phyloP scores from a whole-genome alignment of 192 early-diverging fungal species.

The Linnemannia elongata region DNA sequence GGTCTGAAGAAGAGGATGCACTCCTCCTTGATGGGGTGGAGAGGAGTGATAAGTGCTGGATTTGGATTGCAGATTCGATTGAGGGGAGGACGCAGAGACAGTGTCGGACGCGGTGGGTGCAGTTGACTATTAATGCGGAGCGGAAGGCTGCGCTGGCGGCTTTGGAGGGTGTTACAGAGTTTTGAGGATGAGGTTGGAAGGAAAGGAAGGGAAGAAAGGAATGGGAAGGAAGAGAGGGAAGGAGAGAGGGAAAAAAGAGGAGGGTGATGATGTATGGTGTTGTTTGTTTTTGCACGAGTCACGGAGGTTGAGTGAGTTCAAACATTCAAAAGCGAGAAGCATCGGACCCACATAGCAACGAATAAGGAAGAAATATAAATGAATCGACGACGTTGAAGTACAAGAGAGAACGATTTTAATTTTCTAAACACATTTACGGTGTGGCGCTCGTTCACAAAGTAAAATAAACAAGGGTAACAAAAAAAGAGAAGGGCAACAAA shows the following conservation, averaged over 20 bases:
- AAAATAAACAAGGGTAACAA: not conserved
- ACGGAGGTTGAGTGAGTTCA: not conserved
- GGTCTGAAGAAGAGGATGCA: conserved; percentile 64
- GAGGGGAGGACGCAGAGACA: conserved; percentile 70
- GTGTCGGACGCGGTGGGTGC: conserved; percentile 73
- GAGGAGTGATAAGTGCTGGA: conserved; percentile 64
- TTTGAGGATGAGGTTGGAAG: not conserved
- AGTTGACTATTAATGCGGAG: conserved; percentile 61
- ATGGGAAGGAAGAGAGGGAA: not conserved
- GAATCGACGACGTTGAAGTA: not conserved
- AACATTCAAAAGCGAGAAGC: too few species aligned
- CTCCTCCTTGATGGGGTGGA: conserved; percentile 68
- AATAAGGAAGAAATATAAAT: not conserved
- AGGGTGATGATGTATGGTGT: not conserved
- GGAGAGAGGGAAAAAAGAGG: not conserved
- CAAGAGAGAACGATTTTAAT: not conserved
- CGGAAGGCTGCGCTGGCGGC: conserved; percentile 16
- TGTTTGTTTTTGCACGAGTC: not conserved
- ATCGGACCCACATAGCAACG: too few species aligned
- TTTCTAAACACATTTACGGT: too few species aligned
- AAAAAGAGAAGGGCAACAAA: too few species aligned
- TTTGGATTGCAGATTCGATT: conserved; percentile 70
- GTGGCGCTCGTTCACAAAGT: too few species aligned
- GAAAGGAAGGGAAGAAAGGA: not conserved
- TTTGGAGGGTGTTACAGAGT: too few species aligned